Evolutionary conservation across 2,329 filamentous ascomycete genomes (phyloP).

Genomic region (Aurifilum marmelostoma): DNA sequence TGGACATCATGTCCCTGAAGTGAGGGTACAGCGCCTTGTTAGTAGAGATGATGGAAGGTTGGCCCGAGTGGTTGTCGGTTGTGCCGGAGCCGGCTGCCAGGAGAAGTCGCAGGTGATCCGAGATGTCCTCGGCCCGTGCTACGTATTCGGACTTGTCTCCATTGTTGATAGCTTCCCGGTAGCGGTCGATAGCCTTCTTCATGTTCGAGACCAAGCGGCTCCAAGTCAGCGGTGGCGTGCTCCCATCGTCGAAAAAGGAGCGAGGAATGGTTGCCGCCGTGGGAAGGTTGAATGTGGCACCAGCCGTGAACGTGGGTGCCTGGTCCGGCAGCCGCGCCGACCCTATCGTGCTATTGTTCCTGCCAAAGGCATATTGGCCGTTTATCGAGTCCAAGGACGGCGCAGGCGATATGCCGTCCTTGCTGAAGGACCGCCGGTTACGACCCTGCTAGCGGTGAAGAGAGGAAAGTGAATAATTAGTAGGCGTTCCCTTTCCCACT

Average conservation of each 20-base stretch:
- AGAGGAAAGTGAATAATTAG: too few species aligned
- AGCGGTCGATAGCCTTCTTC: conserved; percentile 86
- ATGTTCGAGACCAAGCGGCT: conserved; percentile 88
- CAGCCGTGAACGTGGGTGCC: conserved; percentile 58
- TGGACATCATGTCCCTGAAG: conserved; percentile 99
- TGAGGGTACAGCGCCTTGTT: conserved; percentile 97
- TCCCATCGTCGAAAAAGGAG: conserved; percentile 90
- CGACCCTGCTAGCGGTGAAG: conserved; percentile 48
- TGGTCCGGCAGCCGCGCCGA: conserved; percentile 39
- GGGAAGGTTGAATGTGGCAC: conserved; percentile 59
- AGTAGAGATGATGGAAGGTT: conserved; percentile 98
- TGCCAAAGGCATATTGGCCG: conserved; percentile 61
- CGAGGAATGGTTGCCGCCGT: conserved; percentile 68
- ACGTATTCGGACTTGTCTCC: conserved; percentile 89
- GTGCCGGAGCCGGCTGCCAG: conserved; percentile 96
- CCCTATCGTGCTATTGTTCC: conserved; percentile 42
- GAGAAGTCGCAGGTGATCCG: conserved; percentile 88
- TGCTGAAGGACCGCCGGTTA: conserved; percentile 65
- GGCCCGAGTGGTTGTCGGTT: conserved; percentile 97
- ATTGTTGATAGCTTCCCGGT: conserved; percentile 84
- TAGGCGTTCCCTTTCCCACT: too few species aligned
- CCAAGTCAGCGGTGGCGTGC: conserved; percentile 82
- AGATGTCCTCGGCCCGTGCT: conserved; percentile 93
- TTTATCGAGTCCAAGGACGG: conserved; percentile 92
- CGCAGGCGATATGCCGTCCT: conserved; percentile 78